Evolutionary conservation across 2,329 filamentous ascomycete genomes (phyloP).

Genomic region (Apiospora phragmitis): DNA sequence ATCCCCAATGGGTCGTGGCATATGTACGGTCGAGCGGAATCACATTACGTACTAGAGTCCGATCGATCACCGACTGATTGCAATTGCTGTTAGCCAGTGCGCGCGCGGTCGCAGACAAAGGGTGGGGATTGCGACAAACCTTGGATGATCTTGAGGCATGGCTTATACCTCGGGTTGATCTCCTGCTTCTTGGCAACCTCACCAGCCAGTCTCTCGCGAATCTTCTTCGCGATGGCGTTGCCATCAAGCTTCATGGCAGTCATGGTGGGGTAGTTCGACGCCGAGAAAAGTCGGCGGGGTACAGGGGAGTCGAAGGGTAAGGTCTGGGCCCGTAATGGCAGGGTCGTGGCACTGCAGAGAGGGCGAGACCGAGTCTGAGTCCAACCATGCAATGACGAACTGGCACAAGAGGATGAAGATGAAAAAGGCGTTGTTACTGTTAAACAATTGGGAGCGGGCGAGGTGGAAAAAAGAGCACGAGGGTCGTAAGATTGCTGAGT

Average conservation of each 20-base stretch:
- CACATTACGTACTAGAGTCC: conserved; percentile 72
- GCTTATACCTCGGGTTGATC: conserved; percentile 83
- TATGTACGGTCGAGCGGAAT: background rate
- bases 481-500: background rate
- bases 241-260: conserved; percentile 91
- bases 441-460: background rate
- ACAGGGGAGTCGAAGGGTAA: conserved; percentile 6
- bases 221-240: conserved; percentile 89
- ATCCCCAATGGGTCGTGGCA: background rate
- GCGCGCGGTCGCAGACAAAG: background rate
- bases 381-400: background rate
- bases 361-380: background rate
- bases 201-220: conserved; percentile 76
- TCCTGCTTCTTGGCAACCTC: conserved; percentile 83
- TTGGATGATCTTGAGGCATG: conserved; percentile 92
- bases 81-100: background rate
- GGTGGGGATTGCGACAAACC: conserved; percentile 50
- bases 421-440: background rate
- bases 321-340: background rate
- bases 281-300: conserved; percentile 34
- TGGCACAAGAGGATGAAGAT: background rate
- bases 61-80: conserved; percentile 80
- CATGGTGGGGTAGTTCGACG: conserved; percentile 65
- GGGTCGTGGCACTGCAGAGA: background rate
- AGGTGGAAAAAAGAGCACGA: background rate